Evolutionary conservation across 208 protist species (phyloP).

Genomic region (Willaertia magna): DNA sequence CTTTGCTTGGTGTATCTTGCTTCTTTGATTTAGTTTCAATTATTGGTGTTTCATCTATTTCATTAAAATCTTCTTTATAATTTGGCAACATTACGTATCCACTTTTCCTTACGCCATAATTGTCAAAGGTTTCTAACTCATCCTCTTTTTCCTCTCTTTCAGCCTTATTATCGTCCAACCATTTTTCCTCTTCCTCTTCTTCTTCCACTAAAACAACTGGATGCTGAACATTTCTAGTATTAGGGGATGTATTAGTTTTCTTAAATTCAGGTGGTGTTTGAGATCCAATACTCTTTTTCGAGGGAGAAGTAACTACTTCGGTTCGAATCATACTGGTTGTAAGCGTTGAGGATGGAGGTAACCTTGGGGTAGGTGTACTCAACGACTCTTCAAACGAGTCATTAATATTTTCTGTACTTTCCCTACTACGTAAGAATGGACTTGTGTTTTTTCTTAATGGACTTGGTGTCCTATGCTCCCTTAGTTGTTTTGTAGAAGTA

Average conservation of each 20-base stretch:
- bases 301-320: background rate
- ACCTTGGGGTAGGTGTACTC: too few species aligned
- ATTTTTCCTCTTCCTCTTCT: too few species aligned
- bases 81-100: too few species aligned
- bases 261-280: background rate
- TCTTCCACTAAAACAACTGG: too few species aligned
- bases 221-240: too few species aligned
- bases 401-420: too few species aligned
- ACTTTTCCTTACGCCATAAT: background rate
- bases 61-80: background rate
- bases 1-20: background rate
- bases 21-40: background rate
- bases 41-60: too few species aligned
- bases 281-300: background rate
- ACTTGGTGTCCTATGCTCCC: background rate
- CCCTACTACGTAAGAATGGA: too few species aligned
- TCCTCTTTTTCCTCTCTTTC: background rate
- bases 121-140: background rate
- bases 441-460: background rate
- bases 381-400: too few species aligned
- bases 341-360: background rate
- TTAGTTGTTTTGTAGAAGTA: too few species aligned
- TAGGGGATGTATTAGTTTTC: background rate
- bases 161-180: too few species aligned
- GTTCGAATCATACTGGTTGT: background rate